A percentile compares a stretch with the other conserved stretches of the same genome.
These are phyloP conservation scores for Akanthomyces muscarius DNA, from an alignment of 2,329 filamentous ascomycete species.

Conservation along the genomic window DNA sequence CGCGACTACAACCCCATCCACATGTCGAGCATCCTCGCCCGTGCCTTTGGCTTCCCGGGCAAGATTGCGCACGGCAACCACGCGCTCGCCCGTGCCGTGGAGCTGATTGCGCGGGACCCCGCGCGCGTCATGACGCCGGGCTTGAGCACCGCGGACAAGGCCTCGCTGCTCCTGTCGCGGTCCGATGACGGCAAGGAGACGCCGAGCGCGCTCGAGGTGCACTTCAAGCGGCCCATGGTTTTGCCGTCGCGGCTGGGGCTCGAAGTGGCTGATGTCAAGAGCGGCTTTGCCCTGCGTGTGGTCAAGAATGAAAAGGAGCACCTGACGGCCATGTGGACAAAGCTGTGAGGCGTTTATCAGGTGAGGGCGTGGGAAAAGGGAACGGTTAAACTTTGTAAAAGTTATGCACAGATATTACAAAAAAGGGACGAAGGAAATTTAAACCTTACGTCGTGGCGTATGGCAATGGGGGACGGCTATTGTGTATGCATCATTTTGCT, in stretches of 20 bases:
- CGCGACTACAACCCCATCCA: slow-evolving; percentile 19
- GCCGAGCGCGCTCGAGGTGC: slow-evolving; percentile 15
- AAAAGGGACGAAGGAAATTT: background rate
- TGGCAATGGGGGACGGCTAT: background rate
- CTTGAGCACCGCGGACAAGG: background rate
- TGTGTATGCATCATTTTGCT: background rate
- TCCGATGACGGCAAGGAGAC: slow-evolving; percentile 3
- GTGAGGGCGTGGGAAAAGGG: background rate
- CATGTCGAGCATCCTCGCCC: slow-evolving; percentile 17
- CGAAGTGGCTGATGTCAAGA: slow-evolving; percentile 1
- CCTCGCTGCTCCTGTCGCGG: background rate
- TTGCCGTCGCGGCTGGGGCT: slow-evolving; percentile 13
- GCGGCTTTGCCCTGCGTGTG: slow-evolving; percentile 14
- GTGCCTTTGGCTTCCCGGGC: slow-evolving; percentile 16
- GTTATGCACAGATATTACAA: background rate
- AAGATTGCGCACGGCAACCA: slow-evolving; percentile 19
- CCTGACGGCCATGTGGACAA: slow-evolving; percentile 7
- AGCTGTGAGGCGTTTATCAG: background rate
- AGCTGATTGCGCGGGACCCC: slow-evolving; percentile 9
- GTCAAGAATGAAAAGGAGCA: slow-evolving; percentile 17
- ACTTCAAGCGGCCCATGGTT: slow-evolving; percentile 15
- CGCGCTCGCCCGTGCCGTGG: slow-evolving; percentile 15
- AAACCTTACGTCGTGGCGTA: background rate
- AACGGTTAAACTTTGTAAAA: background rate
- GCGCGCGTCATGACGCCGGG: background rate